Conservation (phyloP, 768 basidiomycete species). For the Lentinula raphanica region DNA sequence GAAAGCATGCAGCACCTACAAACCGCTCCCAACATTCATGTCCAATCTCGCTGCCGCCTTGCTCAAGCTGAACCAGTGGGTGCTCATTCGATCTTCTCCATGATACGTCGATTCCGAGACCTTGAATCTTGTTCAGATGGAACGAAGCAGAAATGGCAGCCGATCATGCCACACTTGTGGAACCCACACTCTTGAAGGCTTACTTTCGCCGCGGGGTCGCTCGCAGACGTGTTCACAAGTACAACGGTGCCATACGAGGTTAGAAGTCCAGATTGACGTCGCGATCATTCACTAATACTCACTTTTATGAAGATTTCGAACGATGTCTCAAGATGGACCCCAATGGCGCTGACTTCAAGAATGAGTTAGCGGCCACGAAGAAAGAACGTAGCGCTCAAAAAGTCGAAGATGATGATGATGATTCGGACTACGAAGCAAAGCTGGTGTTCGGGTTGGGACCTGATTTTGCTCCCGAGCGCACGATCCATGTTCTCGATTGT, state of each 20-base stretch:
- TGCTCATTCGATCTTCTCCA: neutral
- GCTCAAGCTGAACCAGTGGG: neutral
- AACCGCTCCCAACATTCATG: neutral
- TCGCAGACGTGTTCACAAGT: neutral
- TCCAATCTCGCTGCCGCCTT: neutral
- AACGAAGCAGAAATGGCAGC: neutral
- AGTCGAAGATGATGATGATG: neutral
- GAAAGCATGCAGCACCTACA: neutral
- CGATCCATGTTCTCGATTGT: constrained; percentile 12
- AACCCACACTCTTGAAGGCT: neutral
- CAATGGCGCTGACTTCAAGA: neutral
- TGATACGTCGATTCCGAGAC: too few relatives aligned
- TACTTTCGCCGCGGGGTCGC: neutral
- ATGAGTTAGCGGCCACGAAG: neutral
- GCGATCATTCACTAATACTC: neutral
- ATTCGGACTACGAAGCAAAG: neutral
- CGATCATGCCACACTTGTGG: neutral
- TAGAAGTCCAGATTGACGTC: neutral
- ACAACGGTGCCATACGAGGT: neutral
- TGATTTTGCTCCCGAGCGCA: neutral
- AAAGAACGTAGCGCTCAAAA: neutral
- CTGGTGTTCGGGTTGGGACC: neutral
- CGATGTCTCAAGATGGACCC: constrained; percentile 1
- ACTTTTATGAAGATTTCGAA: neutral
- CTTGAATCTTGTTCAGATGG: neutral